These are phyloP conservation scores for Fraxinus quadrangulata DNA, from an alignment of 257 asterid species.

Conservation along the genomic window DNA sequence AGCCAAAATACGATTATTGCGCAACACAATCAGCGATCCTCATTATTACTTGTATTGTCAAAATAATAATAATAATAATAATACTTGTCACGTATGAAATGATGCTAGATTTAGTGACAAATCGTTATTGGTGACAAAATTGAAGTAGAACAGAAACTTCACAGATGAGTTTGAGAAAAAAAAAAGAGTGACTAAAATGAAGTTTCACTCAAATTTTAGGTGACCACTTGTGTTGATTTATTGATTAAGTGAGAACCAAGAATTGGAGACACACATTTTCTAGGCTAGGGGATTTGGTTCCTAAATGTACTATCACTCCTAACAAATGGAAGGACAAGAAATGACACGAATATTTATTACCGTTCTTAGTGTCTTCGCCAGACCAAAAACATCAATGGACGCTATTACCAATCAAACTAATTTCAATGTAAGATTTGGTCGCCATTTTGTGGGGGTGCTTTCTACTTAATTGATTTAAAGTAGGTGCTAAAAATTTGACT, in stretches of 20 bases:
- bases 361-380: background rate
- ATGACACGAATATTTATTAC: conserved; percentile 14
- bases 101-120: background rate
- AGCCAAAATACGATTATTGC: background rate
- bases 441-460: background rate
- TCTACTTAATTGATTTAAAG: too few species aligned
- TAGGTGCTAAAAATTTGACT: too few species aligned
- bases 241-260: conserved; percentile 33
- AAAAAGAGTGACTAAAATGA: background rate
- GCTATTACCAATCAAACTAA: background rate
- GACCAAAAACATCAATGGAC: background rate
- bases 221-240: background rate
- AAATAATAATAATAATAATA: background rate
- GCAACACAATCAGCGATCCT: background rate
- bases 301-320: conserved; percentile 43
- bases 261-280: conserved; percentile 36
- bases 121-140: background rate
- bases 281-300: conserved; percentile 42
- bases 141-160: background rate
- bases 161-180: background rate
- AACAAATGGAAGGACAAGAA: conserved; percentile 48
- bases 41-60: background rate
- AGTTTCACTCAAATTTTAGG: background rate
- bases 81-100: background rate
- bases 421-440: background rate